phyloP scores from a whole-genome alignment of 1,284 basidiomycete genomes.

The Tranzscheliella williamsii region DNA sequence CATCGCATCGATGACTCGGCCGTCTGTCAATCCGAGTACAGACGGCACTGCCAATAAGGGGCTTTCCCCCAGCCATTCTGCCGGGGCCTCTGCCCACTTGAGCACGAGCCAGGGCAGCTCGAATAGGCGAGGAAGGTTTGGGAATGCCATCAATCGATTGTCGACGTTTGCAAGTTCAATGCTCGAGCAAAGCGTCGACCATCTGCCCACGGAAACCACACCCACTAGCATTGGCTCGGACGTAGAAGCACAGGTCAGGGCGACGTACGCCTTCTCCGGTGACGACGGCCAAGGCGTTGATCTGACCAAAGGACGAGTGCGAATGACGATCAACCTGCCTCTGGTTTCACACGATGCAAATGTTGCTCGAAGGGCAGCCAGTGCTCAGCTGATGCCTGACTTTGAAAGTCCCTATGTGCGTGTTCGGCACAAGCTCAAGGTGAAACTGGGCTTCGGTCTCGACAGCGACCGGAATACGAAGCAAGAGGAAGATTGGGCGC shows the following conservation, averaged over 20 bases:
- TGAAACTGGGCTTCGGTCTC: conserved; percentile 58
- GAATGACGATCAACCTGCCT: conserved; percentile 59
- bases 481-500: conserved; percentile 44
- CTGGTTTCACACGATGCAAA: conserved; percentile 38
- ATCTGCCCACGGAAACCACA: not conserved
- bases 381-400: conserved; percentile 53
- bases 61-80: too few species aligned
- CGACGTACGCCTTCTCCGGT: conserved; percentile 55
- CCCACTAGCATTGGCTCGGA: not conserved
- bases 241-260: conserved; percentile 31
- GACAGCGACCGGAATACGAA: conserved; percentile 18
- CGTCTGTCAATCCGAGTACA: too few species aligned
- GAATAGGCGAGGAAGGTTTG: conserved; percentile 25
- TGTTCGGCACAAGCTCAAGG: conserved; percentile 59
- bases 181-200: conserved; percentile 33
- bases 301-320: conserved; percentile 48
- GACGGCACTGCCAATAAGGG: too few species aligned
- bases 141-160: conserved; percentile 48
- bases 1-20: too few species aligned
- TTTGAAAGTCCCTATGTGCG: conserved; percentile 58
- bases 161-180: conserved; percentile 54
- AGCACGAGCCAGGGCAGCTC: not conserved
- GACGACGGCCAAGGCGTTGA: conserved; percentile 55
- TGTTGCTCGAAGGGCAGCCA: conserved; percentile 22
- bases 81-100: too few species aligned